Base-by-base conservation (phyloP, 208 protist species). In the Tritrichomonas foetus region DNA sequence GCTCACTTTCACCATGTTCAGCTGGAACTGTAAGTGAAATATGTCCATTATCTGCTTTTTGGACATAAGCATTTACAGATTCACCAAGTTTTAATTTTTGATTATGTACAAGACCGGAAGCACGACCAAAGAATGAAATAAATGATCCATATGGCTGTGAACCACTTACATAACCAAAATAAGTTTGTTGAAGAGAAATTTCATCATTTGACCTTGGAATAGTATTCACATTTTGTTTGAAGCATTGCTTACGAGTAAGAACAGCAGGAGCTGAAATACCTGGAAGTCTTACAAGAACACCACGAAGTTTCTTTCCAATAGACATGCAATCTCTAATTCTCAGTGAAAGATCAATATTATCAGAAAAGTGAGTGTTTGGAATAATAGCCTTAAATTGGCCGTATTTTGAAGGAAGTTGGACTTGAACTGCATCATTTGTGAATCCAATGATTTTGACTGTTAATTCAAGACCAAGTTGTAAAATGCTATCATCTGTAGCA, bases 61-160 rank as follows among this genome's bases (percentile, higher is more conserved):
- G 47, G 11, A 89, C 78, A 82, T 50, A 82, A 53, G 78, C 78
- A 50, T 89, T 53, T 27, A 89, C 78, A 3, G 78, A 89, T 5
- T 89, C 78, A 39, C 78, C 78, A 57, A 89, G 16, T 16, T 44
- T 20, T 5, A 89, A n/a, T 50, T 89, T 25, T n/a, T 27, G 33
- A 49, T 44, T 53, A 49, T 89, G 78, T 5, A 57, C 27, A n/a
- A 89, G 47, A 16, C 78, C 78, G 5, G 41, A 89, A 13, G 78
- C 78, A 20, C 78, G 41, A 27, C 78, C 78, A 36, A 89, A 89
- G 47, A 89, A 89, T 27, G 78, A 89, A 33, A 89, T n/a, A 50
- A 89, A 89, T 33, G 78, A 55, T 36, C 78, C 78, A 61, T 57
- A 89, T 33, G 5, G 5, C 47, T 89, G 78, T 39, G 47, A 22